Evolutionary conservation across 2,329 filamentous ascomycete species (phyloP), one percentile per base, ranked within the genome.

Genomic region (Colletotrichum liriopes): DNA sequence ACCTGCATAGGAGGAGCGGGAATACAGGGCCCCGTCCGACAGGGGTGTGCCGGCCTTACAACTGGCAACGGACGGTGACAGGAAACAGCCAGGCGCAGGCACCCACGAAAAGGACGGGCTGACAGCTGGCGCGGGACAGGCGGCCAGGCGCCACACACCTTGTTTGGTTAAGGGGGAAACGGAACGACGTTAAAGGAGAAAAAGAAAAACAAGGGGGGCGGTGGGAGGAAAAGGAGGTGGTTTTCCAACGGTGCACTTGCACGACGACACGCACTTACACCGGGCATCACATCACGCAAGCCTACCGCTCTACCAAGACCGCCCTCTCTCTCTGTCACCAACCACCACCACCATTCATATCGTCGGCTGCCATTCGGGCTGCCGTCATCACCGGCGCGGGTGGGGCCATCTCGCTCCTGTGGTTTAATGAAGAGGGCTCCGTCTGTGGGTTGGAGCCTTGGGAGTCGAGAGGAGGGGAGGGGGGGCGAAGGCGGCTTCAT

Each of bases 1-100:
- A 74, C 73, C 73, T 74, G 73, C 73, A 73, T 73, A 55, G 45
- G 52, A 71, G 54, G 59, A 61, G 61, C 70, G 61, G 59, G 63
- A 72, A 54, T 58, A 32, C 29, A 32, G 69, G 51, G 56, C 9
- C 11, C 39, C 20, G n/a, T 2, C 67, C 60, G 59, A 64, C 59
- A 64, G 59, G 69, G 69, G 32, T 59, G 14, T 14, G 65, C 58
- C 18, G 20, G 51, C 2, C 14, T 43, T 58, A n/a, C 59, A 63
- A 68, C 69, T 68, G 69, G 58, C 32, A 41, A 43, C 43, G 29
- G 35, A 23, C 12, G 64, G 61, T 56, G 26, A 55, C 41, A 32
- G 47, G 58, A 51, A 51, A 56, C 23, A 52, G 23, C 16, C 39
- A 49, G 49, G 55, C 29, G 16, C 41, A 32, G 26, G 14, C 23